Percentiles rank a stretch among this genome's conserved stretches.
Evolutionary conservation across 805 yeast genomes (phyloP).

Genomic region (Scheffersomyces coipomensis): DNA sequence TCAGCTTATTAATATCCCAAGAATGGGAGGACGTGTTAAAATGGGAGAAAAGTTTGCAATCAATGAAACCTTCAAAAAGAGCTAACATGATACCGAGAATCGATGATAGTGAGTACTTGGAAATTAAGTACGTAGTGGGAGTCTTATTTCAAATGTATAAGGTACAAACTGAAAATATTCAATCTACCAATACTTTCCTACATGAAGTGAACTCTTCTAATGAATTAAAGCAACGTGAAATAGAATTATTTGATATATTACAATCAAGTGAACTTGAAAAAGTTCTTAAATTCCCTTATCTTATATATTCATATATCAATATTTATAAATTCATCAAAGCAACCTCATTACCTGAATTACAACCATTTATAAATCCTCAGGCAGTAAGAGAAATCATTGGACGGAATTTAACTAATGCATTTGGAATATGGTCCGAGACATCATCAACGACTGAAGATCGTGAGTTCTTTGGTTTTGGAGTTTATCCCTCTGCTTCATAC

Average conservation of each 20-base stretch:
- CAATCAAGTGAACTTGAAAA: constrained; percentile 55
- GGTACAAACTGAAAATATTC: constrained; percentile 7
- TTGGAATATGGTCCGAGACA: constrained; percentile 60
- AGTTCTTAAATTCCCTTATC: constrained; percentile 43
- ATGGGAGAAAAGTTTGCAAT: constrained; percentile 35
- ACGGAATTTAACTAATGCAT: constrained; percentile 63
- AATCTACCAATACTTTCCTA: neutral
- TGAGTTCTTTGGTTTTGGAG: constrained; percentile 59
- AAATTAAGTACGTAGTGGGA: constrained; percentile 47
- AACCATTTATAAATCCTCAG: constrained; percentile 33
- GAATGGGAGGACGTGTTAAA: constrained; percentile 38
- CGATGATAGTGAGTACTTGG: constrained; percentile 53
- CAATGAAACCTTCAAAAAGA: constrained; percentile 36
- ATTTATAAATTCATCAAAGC: constrained; percentile 48
- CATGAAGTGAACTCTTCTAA: neutral
- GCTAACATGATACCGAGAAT: constrained; percentile 39
- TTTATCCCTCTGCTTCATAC: constrained; percentile 62
- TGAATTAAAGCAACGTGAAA: constrained; percentile 14
- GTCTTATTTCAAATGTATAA: constrained; percentile 30
- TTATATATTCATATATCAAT: constrained; percentile 45
- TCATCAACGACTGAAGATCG: constrained; percentile 39
- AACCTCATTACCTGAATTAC: constrained; percentile 33
- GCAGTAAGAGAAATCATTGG: constrained; percentile 51
- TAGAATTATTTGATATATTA: constrained; percentile 34
- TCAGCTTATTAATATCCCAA: constrained; percentile 11